These are phyloP conservation scores for Scenedesmus sp. DNA, from an alignment of 163 green algal genomes.

Conservation along the genomic window DNA sequence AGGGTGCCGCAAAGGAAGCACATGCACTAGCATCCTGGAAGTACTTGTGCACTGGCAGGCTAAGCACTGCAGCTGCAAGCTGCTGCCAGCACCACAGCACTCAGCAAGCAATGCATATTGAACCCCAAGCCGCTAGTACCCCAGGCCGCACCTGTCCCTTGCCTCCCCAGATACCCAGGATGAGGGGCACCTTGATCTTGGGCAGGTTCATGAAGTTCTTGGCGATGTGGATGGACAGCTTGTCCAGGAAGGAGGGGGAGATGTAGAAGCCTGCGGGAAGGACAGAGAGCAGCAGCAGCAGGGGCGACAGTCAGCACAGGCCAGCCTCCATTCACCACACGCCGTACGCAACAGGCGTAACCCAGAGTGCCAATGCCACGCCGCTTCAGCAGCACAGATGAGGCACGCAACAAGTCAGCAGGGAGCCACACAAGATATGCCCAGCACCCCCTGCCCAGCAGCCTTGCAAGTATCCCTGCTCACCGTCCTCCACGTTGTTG, in stretches of 20 bases:
- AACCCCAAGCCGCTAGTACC: slow-evolving; percentile 63
- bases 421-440: neutral
- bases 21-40: too few relatives aligned
- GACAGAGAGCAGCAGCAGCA: neutral
- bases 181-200: slow-evolving; percentile 99
- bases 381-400: neutral
- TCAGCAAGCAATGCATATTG: neutral
- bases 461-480: neutral
- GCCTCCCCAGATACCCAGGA: slow-evolving; percentile 98
- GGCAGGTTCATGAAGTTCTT: slow-evolving; percentile 99
- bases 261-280: slow-evolving; percentile 94
- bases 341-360: too few relatives aligned
- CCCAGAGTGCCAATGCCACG: neutral
- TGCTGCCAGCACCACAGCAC: neutral
- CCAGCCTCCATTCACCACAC: too few relatives aligned
- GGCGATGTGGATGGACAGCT: slow-evolving; percentile 96
- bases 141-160: slow-evolving; percentile 91
- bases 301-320: too few relatives aligned
- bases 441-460: neutral
- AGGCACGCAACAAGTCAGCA: neutral
- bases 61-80: neutral
- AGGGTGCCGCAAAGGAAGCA: too few relatives aligned
- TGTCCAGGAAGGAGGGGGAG: slow-evolving; percentile 97
- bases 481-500: slow-evolving; percentile 93
- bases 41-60: too few relatives aligned